phyloP scores from a whole-genome alignment of 1,284 basidiomycete species.

The Ganoderma multipileum region DNA sequence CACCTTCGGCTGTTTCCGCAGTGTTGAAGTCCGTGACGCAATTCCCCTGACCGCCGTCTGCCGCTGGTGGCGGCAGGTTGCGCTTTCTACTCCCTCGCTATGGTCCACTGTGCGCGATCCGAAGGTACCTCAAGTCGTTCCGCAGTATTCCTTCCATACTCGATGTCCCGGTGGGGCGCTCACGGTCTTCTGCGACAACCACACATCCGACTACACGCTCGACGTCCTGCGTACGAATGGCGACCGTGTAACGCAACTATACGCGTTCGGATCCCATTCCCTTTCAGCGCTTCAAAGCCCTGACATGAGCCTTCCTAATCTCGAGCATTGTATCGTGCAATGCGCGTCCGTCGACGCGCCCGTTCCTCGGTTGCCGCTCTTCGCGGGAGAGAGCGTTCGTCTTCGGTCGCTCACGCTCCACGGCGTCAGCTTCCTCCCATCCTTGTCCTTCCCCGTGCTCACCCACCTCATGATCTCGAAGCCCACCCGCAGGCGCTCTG shows the following conservation, averaged over 20 bases:
- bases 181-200: slow-evolving; percentile 3
- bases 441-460: neutral
- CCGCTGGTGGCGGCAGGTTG: slow-evolving; percentile 6
- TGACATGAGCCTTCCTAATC: neutral
- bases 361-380: neutral
- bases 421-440: neutral
- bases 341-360: neutral
- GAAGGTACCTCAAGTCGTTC: neutral
- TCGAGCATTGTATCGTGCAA: slow-evolving; percentile 1
- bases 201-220: neutral
- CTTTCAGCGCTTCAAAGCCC: slow-evolving; percentile 1
- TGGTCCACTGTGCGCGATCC: slow-evolving; percentile 5
- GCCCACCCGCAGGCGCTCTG: neutral
- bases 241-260: neutral
- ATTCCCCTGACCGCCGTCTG: slow-evolving; percentile 1
- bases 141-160: neutral
- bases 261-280: neutral
- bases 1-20: neutral
- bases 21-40: neutral
- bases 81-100: neutral
- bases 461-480: slow-evolving; percentile 8
- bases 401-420: neutral
- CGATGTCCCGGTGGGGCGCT: neutral
- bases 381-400: slow-evolving; percentile 1
- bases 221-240: neutral